These are phyloP conservation scores for Talaromyces adpressus DNA, from an alignment of 495 filamentous ascomycete genomes.

Conservation along the genomic window DNA sequence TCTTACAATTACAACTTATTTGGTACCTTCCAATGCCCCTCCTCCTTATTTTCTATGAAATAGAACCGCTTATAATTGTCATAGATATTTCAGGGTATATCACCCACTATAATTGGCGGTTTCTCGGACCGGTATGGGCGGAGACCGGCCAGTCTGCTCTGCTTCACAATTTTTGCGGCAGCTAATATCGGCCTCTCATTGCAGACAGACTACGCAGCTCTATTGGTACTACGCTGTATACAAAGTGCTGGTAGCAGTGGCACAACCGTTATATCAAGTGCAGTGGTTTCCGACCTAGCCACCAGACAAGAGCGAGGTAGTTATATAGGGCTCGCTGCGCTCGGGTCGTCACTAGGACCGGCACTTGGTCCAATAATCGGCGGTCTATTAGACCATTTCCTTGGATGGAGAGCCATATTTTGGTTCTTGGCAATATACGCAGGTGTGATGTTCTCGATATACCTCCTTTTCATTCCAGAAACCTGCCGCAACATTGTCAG, in stretches of 20 bases:
- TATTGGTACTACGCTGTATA: constrained; percentile 41
- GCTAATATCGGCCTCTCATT: constrained; percentile 44
- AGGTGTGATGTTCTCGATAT: constrained; percentile 27
- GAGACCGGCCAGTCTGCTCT: constrained; percentile 40
- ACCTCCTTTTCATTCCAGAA: constrained; percentile 36
- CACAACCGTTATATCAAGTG: constrained; percentile 34
- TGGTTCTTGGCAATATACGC: constrained; percentile 64
- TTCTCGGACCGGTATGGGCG: constrained; percentile 42
- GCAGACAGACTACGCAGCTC: constrained; percentile 37
- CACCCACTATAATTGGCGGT: constrained; percentile 41
- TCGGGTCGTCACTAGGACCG: constrained; percentile 34
- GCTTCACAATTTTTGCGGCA: constrained; percentile 38
- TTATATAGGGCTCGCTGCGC: constrained; percentile 32
- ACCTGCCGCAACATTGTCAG: constrained; percentile 40
- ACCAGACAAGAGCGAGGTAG: constrained; percentile 36
- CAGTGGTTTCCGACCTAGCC: constrained; percentile 33
- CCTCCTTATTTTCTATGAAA: not conserved
- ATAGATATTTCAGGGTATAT: constrained; percentile 44
- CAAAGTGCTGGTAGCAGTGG: constrained; percentile 44
- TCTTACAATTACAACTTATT: constrained; percentile 60
- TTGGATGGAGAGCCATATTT: constrained; percentile 68
- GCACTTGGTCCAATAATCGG: constrained; percentile 57
- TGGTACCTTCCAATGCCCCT: constrained; percentile 27
- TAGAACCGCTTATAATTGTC: not conserved
- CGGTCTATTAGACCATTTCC: constrained; percentile 54